Evolutionary conservation across 2,329 filamentous ascomycete species (phyloP).

Genomic region (Sporothrix curviconia): DNA sequence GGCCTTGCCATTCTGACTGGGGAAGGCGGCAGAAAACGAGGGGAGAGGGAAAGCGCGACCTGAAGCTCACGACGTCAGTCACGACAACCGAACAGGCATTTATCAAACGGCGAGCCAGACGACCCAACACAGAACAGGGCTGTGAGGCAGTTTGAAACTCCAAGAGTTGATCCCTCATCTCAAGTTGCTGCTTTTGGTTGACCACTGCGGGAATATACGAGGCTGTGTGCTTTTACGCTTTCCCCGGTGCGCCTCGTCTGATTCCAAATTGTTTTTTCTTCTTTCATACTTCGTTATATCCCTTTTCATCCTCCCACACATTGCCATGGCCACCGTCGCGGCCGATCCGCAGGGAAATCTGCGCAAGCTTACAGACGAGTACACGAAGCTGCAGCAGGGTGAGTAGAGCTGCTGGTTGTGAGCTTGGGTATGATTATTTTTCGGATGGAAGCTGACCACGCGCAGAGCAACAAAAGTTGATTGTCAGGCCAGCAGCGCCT

Average conservation of each 20-base stretch:
- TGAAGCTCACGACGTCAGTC: neutral
- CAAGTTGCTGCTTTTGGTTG: neutral
- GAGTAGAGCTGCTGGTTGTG: slow-evolving; percentile 19
- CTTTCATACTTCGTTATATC: neutral
- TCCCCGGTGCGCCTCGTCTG: neutral
- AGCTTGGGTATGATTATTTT: neutral
- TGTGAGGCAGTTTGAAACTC: neutral
- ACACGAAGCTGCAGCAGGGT: slow-evolving; percentile 81
- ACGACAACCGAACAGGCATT: too few species aligned
- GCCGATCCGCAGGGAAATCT: slow-evolving; percentile 68
- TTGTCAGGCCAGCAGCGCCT: slow-evolving; percentile 83
- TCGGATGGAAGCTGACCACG: neutral
- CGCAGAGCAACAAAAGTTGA: slow-evolving; percentile 70
- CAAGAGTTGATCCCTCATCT: neutral
- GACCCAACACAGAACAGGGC: neutral
- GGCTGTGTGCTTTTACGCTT: neutral
- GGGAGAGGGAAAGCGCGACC: neutral
- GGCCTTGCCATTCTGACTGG: neutral
- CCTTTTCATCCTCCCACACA: neutral
- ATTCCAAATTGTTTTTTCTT: neutral
- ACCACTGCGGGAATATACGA: too few species aligned
- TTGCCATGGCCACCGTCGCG: slow-evolving; percentile 24
- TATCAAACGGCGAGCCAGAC: too few species aligned
- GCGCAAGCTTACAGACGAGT: slow-evolving; percentile 80
- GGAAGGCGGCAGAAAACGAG: slow-evolving; percentile 8